Base-by-base conservation (phyloP, 2,329 filamentous ascomycete genomes). In the Xylaria multiplex region DNA sequence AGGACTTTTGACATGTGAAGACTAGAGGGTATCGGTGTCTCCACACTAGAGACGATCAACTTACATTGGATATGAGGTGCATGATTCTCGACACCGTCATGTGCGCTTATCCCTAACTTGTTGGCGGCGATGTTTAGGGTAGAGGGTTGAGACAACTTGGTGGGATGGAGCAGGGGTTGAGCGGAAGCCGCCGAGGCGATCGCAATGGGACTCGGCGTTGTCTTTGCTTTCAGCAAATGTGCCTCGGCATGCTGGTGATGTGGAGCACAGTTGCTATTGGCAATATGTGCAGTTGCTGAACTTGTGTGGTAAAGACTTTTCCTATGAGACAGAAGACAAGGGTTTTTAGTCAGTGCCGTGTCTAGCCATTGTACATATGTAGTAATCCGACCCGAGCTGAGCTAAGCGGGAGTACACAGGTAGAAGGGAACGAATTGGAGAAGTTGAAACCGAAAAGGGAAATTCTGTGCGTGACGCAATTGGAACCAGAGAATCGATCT, bases 51-150 rank as follows among this genome's bases (percentile, higher is more conserved):
- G 56, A 67, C 60, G 52, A 58, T 59, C 57, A 57, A 81, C 83
- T 81, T 81, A 85, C 83, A 83, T 70, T 83, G 77, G 73, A 83
- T 77, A 74, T 83, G 81, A 70, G 82, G 80, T 64, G 82, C 78
- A 70, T 84, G 83, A 73, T 78, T 78, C 48, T 84, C 81, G 53
- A 77, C 66, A 58, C 72, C 72, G 52, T 69, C 70, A 22, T 74
- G 73, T 56, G 70, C 67, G 42, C 69, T 56, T 11, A 58, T 52
- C 57, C 66, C 69, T 57, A 68, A 65, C 46, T 70, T 64, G 43
- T 62, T 72, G 61, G 73, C 67, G 65, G 75, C 72, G 69, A 71
- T 69, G 43, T 66, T 67, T 40, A 65, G 63, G 56, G 70, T 52
- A 16, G 75, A 70, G 45, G 70, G 62, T 45, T 73, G 72, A 43